Base-by-base conservation (phyloP, 2,329 filamentous ascomycete species). In the Fusarium globosum region DNA sequence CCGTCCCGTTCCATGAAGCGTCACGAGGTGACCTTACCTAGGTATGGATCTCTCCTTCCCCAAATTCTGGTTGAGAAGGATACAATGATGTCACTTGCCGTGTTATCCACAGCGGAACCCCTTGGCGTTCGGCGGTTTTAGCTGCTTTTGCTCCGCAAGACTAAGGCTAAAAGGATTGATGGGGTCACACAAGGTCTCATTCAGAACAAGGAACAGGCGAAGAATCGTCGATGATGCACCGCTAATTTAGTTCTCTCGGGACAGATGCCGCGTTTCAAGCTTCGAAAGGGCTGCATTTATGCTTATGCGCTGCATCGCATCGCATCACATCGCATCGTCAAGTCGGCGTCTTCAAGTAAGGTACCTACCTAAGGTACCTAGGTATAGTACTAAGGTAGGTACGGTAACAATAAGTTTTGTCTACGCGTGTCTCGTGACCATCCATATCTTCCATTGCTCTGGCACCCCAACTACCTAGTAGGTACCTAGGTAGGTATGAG, bases 51-150 rank as follows among this genome's bases (percentile, higher is more conserved):
- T 33, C 30, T 14, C 38, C 45, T 65, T 55, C 52, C 52, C 61
- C 38, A 66, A 70, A 68, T 66, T 66, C 61, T 69, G 65, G 59
- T 46, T 55, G 41, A 39, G 16, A 52, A 45, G 23, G 28, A 59
- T 28, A 30, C 49, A 55, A 72, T 74, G 72, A 74, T 69, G 72
- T 74, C 72, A 74, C 68, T 72, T 69, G 61, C 61, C 68, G 60
- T 45, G 43, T 45, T 60, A 61, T 59, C 60, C 51, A 65, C 43
- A 52, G 41, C 59, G 46, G 59, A 36, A 41, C 67, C 61, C 65
- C 71, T 74, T 72, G 71, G 56, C 72, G 58, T 36, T 65, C 39
- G 53, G 61, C 18, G 35, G 15, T 59, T 53, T 36, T 69, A 41
- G 46, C 58, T 72, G 49, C 42, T 57, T 58, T 55, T 48, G 46